Evolutionary conservation across 2,329 filamentous ascomycete species (phyloP).

Genomic region (Cladosporium sp.): DNA sequence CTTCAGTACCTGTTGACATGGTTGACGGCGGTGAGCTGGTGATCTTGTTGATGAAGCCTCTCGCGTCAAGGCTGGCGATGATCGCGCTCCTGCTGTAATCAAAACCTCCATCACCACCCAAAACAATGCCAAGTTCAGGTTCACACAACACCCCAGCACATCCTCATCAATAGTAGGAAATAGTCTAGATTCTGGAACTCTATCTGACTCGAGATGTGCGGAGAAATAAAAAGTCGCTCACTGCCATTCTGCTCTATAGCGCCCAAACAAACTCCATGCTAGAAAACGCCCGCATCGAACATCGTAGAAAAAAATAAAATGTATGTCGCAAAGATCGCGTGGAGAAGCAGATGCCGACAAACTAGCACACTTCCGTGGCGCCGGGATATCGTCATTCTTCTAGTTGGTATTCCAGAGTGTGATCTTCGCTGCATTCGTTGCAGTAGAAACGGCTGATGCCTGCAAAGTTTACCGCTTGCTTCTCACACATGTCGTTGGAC

Average conservation of each 20-base stretch:
- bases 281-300: background rate
- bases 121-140: background rate
- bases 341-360: background rate
- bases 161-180: background rate
- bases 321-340: background rate
- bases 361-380: background rate
- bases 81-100: background rate
- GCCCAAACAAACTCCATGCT: background rate
- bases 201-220: background rate
- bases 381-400: constrained; percentile 36
- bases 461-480: constrained; percentile 37
- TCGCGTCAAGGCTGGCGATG: background rate
- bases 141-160: background rate
- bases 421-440: constrained; percentile 47
- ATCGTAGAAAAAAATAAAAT: background rate
- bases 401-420: constrained; percentile 45
- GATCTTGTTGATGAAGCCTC: background rate
- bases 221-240: background rate
- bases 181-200: background rate
- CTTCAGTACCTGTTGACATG: background rate
- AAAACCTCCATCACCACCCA: background rate
- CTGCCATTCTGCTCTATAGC: background rate
- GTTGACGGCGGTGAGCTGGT: background rate
- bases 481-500: constrained; percentile 48
- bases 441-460: constrained; percentile 51